These are phyloP conservation scores for Stropharia rugosoannulata DNA, from an alignment of 768 basidiomycete genomes.

Conservation along the genomic window DNA sequence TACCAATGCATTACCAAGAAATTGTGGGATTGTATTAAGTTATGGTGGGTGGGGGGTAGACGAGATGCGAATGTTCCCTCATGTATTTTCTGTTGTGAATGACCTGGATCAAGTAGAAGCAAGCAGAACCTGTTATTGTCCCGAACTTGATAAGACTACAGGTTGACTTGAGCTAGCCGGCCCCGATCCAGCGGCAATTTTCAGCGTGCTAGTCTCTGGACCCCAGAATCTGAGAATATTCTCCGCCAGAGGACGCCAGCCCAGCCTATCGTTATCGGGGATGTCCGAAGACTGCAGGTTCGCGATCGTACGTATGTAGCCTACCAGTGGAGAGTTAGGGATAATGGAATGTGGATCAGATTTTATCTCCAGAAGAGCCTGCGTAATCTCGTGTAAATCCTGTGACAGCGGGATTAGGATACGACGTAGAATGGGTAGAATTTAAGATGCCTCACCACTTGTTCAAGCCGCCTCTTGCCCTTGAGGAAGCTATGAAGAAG, in stretches of 20 bases:
- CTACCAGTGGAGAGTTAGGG: neutral
- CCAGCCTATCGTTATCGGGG: neutral
- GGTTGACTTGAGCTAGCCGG: too few relatives aligned
- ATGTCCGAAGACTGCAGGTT: neutral
- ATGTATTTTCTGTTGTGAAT: too few relatives aligned
- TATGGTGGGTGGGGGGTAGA: too few relatives aligned
- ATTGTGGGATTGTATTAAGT: too few relatives aligned
- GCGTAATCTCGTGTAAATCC: neutral
- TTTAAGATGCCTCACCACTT: neutral
- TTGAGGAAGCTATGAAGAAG: neutral
- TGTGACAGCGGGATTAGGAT: neutral
- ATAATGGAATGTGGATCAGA: neutral
- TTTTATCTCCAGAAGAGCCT: neutral
- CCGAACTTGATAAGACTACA: too few relatives aligned
- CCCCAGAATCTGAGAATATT: neutral
- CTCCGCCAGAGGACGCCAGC: neutral
- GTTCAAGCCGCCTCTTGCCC: neutral
- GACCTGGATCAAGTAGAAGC: too few relatives aligned
- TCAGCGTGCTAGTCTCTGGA: neutral
- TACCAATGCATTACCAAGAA: too few relatives aligned
- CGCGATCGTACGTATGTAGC: neutral
- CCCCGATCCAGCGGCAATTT: neutral
- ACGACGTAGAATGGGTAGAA: neutral
- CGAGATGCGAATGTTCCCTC: too few relatives aligned
- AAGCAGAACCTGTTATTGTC: too few relatives aligned